Evolutionary conservation across 129 eudicot species (phyloP).

Genomic region (Heracleum sosnowskyi): DNA sequence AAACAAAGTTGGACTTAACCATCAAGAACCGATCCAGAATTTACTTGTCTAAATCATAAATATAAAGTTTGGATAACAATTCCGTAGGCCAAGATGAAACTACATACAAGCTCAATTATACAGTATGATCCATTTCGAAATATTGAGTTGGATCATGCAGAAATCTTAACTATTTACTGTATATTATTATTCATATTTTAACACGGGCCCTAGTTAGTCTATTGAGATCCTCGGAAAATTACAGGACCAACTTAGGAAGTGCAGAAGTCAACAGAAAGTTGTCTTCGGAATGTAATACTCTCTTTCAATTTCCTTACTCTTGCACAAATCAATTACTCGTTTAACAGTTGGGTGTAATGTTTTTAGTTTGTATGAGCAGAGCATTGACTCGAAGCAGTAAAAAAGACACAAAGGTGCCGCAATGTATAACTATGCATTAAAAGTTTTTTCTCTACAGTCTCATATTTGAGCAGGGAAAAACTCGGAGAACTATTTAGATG

Average conservation of each 20-base stretch:
- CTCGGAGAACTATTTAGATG: slow-evolving; percentile 1
- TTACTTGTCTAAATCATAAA: background rate
- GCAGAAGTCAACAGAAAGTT: background rate
- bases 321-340: background rate
- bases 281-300: background rate
- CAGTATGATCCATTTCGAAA: background rate
- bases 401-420: slow-evolving; percentile 9
- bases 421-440: slow-evolving; percentile 14
- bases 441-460: slow-evolving; percentile 20
- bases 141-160: too few relatives aligned
- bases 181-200: too few relatives aligned
- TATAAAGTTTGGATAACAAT: background rate
- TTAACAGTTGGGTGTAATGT: background rate
- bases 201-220: background rate
- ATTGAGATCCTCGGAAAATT: background rate
- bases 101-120: background rate
- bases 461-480: slow-evolving; percentile 14
- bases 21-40: background rate
- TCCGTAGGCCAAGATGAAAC: background rate
- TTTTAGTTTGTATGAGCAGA: background rate
- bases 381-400: background rate
- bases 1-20: background rate
- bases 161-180: too few relatives aligned
- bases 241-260: background rate
- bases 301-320: background rate